Percentiles rank a stretch among this genome's conserved stretches.
Evolutionary conservation across 1,284 basidiomycete genomes (phyloP).

Genomic region (Ustilago hordei): DNA sequence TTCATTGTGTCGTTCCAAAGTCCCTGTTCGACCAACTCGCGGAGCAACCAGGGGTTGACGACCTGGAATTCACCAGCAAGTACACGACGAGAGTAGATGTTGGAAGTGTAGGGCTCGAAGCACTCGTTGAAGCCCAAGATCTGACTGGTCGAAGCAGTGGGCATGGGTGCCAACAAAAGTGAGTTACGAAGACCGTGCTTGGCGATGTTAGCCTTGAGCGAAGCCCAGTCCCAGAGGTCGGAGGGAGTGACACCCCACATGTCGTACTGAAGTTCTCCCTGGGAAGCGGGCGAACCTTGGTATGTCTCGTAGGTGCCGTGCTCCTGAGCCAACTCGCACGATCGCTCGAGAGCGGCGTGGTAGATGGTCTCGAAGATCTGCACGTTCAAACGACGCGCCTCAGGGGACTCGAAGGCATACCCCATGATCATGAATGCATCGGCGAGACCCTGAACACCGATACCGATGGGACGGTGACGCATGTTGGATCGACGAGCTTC

Average conservation of each 20-base stretch:
- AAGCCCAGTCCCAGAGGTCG: slow-evolving; percentile 93
- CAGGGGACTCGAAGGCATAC: slow-evolving; percentile 92
- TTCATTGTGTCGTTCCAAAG: slow-evolving; percentile 99
- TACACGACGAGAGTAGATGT: slow-evolving; percentile 99
- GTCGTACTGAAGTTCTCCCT: slow-evolving; percentile 93
- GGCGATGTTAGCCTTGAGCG: slow-evolving; percentile 89
- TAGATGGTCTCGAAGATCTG: slow-evolving; percentile 99
- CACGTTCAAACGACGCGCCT: slow-evolving; percentile 88
- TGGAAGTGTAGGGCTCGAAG: slow-evolving; percentile 95
- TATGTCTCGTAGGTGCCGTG: slow-evolving; percentile 92
- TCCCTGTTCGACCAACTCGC: slow-evolving; percentile 93
- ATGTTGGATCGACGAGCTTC: slow-evolving; percentile 94
- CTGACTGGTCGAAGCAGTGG: slow-evolving; percentile 97
- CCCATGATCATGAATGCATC: slow-evolving; percentile 98
- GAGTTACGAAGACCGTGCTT: slow-evolving; percentile 90
- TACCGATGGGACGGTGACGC: slow-evolving; percentile 96
- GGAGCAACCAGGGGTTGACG: slow-evolving; percentile 97
- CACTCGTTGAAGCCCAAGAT: slow-evolving; percentile 99
- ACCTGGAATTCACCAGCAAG: slow-evolving; percentile 99
- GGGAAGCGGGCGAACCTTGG: slow-evolving; percentile 87
- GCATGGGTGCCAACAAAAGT: slow-evolving; percentile 95
- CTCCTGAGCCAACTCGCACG: slow-evolving; percentile 84
- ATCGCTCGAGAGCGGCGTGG: slow-evolving; percentile 92
- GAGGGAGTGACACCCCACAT: slow-evolving; percentile 94
- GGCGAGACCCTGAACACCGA: slow-evolving; percentile 98